These are phyloP conservation scores for Exophiala oligosperma DNA, from an alignment of 2,329 filamentous ascomycete species.

Conservation along the genomic window DNA sequence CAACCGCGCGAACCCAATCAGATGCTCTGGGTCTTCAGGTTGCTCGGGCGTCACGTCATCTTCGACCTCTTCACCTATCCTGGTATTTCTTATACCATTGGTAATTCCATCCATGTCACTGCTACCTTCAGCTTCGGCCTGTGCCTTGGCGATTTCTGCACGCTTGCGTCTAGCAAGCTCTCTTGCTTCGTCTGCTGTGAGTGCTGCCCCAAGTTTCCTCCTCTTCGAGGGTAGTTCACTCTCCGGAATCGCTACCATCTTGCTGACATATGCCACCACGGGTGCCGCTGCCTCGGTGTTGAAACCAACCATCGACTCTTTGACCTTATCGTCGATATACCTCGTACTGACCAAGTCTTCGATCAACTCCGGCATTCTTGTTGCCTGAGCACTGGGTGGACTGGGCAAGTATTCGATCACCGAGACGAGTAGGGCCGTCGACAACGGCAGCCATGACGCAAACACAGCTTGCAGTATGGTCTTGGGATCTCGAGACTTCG, in stretches of 20 bases:
- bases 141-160: conserved; percentile 79
- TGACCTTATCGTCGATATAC: conserved; percentile 67
- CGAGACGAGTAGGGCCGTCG: conserved; percentile 87
- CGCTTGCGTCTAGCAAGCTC: conserved; percentile 86
- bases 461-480: conserved; percentile 85
- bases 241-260: conserved; percentile 94
- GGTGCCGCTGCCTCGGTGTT: conserved; percentile 70
- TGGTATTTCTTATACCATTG: conserved; percentile 56
- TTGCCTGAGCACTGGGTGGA: conserved; percentile 74
- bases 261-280: conserved; percentile 92
- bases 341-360: conserved; percentile 75
- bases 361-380: conserved; percentile 76
- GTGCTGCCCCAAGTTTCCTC: conserved; percentile 61
- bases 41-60: conserved; percentile 35
- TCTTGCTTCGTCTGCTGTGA: conserved; percentile 86
- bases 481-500: conserved; percentile 79
- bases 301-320: conserved; percentile 80
- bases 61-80: conserved; percentile 52
- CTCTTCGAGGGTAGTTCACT: conserved; percentile 90
- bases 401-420: conserved; percentile 91
- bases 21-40: conserved; percentile 71
- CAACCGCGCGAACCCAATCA: conserved; percentile 91
- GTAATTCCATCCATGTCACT: conserved; percentile 62
- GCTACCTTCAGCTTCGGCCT: conserved; percentile 62
- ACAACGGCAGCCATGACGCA: conserved; percentile 85